These are phyloP conservation scores for Aspergillus brasiliensis DNA, from an alignment of 2,329 filamentous ascomycete species.

Conservation along the genomic window DNA sequence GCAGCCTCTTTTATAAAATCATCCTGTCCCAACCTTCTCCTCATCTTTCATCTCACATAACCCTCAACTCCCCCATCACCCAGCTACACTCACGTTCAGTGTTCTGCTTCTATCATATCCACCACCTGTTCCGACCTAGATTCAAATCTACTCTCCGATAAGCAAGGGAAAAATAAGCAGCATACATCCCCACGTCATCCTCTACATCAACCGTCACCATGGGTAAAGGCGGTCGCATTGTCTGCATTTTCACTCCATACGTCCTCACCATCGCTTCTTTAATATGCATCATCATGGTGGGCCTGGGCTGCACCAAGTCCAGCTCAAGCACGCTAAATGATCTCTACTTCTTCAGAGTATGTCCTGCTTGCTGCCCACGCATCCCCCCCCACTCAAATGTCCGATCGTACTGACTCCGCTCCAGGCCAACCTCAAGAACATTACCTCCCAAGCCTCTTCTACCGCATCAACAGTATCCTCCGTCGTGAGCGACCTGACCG, in stretches of 20 bases:
- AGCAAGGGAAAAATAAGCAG: not conserved
- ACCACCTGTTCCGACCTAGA: not conserved
- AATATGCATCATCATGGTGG: conserved; percentile 64
- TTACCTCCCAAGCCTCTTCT: conserved; percentile 44
- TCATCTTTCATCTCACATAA: conserved; percentile 7
- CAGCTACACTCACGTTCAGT: too few relatives aligned
- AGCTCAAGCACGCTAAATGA: conserved; percentile 49
- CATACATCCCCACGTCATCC: not conserved
- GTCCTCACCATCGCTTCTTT: conserved; percentile 76
- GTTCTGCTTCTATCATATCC: not conserved
- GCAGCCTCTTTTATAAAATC: conserved; percentile 12
- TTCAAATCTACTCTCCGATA: not conserved
- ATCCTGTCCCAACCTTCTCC: conserved; percentile 1
- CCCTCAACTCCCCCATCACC: conserved; percentile 1
- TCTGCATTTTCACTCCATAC: conserved; percentile 88
- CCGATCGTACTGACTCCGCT: conserved; percentile 8
- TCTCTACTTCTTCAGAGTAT: conserved; percentile 59
- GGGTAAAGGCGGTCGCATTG: conserved; percentile 74
- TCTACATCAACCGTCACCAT: conserved; percentile 44
- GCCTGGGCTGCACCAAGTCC: conserved; percentile 59
- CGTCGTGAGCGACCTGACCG: conserved; percentile 33
- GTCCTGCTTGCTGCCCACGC: conserved; percentile 9
- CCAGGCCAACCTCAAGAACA: conserved; percentile 62
- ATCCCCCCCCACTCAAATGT: conserved; percentile 1
- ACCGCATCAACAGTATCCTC: conserved; percentile 42